phyloP scores from a whole-genome alignment of 2,329 filamentous ascomycete species.

The Diplodia sapinea region DNA sequence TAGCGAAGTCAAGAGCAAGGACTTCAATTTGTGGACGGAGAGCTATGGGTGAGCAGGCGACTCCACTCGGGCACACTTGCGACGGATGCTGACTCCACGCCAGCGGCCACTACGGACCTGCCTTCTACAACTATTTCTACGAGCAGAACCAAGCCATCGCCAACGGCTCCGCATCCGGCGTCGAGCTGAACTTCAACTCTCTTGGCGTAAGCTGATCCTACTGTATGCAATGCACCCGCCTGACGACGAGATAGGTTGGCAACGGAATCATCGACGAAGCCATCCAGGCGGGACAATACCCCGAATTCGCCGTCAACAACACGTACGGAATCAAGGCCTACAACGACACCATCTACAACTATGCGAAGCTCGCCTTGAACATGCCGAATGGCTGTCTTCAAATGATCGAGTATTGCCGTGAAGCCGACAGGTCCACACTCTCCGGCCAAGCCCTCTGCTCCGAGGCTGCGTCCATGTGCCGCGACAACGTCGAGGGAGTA shows the following conservation, averaged over 20 bases:
- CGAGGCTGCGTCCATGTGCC: constrained; percentile 62
- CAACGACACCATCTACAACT: constrained; percentile 65
- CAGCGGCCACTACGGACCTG: constrained; percentile 57
- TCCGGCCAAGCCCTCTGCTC: constrained; percentile 56
- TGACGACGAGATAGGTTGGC: constrained; percentile 48
- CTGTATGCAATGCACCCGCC: background rate
- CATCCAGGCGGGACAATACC: constrained; percentile 58
- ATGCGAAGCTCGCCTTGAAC: constrained; percentile 61
- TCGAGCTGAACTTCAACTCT: constrained; percentile 60
- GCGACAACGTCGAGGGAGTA: constrained; percentile 61
- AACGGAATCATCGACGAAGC: constrained; percentile 61
- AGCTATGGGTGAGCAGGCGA: constrained; percentile 47
- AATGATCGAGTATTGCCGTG: constrained; percentile 51
- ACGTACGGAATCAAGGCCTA: constrained; percentile 62
- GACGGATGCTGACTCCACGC: constrained; percentile 39
- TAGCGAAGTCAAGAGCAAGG: constrained; percentile 54
- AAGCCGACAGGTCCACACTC: constrained; percentile 47
- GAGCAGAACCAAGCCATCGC: constrained; percentile 62
- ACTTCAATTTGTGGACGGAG: constrained; percentile 66
- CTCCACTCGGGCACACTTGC: too few relatives aligned
- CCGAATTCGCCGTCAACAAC: constrained; percentile 61
- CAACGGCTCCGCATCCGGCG: constrained; percentile 56
- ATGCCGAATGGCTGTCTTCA: constrained; percentile 56
- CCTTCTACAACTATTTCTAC: constrained; percentile 64
- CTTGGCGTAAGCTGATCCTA: constrained; percentile 46